Conservation (phyloP, 2,329 filamentous ascomycete species). For the Cladosporium sp. region DNA sequence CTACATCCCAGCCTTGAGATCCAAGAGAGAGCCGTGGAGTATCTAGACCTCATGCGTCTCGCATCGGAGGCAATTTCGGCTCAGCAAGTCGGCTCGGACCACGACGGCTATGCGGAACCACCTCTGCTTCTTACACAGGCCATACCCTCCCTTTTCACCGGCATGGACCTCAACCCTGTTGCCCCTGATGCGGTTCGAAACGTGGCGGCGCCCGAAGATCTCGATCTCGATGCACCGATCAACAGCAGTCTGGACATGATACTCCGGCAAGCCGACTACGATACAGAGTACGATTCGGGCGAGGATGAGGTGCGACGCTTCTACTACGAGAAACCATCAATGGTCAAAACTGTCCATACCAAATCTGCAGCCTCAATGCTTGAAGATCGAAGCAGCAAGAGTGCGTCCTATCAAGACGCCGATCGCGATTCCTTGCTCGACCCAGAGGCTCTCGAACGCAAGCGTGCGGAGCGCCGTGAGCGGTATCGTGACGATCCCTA, state of each 20-base stretch:
- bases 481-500: constrained; percentile 92
- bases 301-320: constrained; percentile 49
- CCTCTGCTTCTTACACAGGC: constrained; percentile 87
- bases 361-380: constrained; percentile 47
- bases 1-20: constrained; percentile 88
- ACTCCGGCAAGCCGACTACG: constrained; percentile 55
- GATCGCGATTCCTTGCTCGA: constrained; percentile 59
- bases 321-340: constrained; percentile 45
- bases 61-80: constrained; percentile 76
- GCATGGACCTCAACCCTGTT: constrained; percentile 89
- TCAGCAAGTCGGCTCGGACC: constrained; percentile 58
- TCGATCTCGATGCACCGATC: constrained; percentile 81
- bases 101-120: constrained; percentile 70
- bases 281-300: constrained; percentile 42
- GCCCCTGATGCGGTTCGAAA: constrained; percentile 79
- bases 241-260: constrained; percentile 71
- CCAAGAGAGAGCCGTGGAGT: constrained; percentile 91
- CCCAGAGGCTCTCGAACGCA: constrained; percentile 69
- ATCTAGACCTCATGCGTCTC: constrained; percentile 83
- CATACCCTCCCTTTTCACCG: constrained; percentile 82
- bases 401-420: constrained; percentile 44
- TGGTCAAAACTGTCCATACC: constrained; percentile 23
- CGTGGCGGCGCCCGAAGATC: constrained; percentile 72
- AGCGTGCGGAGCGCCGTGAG: constrained; percentile 75
- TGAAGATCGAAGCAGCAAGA: constrained; percentile 33